These are phyloP conservation scores for Microbotryum violaceum DNA, from an alignment of 1,284 basidiomycete species.

Conservation along the genomic window DNA sequence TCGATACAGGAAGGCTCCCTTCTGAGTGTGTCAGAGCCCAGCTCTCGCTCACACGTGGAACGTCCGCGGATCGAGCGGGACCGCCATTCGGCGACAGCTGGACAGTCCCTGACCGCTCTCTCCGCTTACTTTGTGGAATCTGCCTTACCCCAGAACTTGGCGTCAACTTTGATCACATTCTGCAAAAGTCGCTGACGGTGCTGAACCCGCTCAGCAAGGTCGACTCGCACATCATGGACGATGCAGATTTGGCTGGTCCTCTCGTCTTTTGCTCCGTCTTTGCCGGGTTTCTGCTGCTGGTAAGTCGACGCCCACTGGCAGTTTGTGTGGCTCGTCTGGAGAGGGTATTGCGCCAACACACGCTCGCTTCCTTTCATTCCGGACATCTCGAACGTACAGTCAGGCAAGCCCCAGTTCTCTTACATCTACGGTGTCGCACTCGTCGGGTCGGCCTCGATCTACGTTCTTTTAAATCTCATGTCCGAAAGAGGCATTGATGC, in stretches of 20 bases:
- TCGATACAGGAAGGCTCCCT: no score
- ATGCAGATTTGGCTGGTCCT: slow-evolving; percentile 94
- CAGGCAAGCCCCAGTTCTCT: slow-evolving; percentile 96
- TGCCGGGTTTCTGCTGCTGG: slow-evolving; percentile 79
- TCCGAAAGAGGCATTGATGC: slow-evolving; percentile 91
- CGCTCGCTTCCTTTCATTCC: neutral
- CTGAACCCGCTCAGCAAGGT: slow-evolving; percentile 82
- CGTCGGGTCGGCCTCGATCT: slow-evolving; percentile 87
- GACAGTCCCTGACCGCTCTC: neutral
- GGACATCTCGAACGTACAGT: slow-evolving; percentile 48
- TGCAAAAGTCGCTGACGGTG: slow-evolving; percentile 87
- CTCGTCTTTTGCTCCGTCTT: slow-evolving; percentile 92
- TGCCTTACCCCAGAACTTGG: slow-evolving; percentile 64
- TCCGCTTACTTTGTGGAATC: neutral
- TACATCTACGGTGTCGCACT: slow-evolving; percentile 98
- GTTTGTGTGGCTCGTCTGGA: no score
- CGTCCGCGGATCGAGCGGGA: no score
- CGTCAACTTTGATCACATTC: slow-evolving; percentile 94
- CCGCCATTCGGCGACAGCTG: no score
- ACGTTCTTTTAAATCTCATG: slow-evolving; percentile 95
- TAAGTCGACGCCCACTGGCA: slow-evolving; percentile 46
- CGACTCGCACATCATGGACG: slow-evolving; percentile 97
- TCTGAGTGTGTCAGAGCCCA: no score
- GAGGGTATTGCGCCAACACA: no score
- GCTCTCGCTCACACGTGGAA: neutral